phyloP scores from a whole-genome alignment of 441 rosid genomes.

The Capsella rubella region DNA sequence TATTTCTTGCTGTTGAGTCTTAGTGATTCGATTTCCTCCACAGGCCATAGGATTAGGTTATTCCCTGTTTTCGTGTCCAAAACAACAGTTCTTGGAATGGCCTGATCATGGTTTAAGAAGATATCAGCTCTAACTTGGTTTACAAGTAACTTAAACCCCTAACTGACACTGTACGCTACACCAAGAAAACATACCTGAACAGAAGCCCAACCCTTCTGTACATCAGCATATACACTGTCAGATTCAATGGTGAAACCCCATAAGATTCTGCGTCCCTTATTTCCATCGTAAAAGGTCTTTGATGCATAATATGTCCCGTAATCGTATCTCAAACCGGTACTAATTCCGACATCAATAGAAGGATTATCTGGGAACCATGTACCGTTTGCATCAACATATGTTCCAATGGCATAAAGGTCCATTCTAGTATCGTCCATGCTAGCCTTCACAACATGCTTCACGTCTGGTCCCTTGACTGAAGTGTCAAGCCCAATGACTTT shows the following conservation, averaged over 20 bases:
- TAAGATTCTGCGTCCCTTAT: conserved; percentile 65
- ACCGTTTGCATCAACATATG: conserved; percentile 58
- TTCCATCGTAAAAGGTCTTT: conserved; percentile 85
- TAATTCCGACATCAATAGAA: conserved; percentile 72
- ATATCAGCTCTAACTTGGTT: not conserved
- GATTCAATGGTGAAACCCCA: conserved; percentile 94
- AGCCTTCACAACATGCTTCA: conserved; percentile 81
- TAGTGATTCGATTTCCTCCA: conserved; percentile 73
- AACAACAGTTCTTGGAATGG: conserved; percentile 73
- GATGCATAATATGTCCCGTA: conserved; percentile 90
- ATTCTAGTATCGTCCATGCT: conserved; percentile 80
- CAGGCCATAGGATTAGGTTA: conserved; percentile 88
- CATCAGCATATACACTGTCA: conserved; percentile 75
- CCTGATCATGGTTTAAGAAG: conserved; percentile 42
- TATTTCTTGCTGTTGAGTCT: conserved; percentile 60
- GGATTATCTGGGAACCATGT: conserved; percentile 81
- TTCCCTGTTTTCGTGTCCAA: conserved; percentile 70
- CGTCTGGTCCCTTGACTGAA: conserved; percentile 62
- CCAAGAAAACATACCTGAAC: conserved; percentile 60
- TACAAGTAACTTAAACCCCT: conserved; percentile 2
- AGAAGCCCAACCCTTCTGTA: conserved; percentile 94
- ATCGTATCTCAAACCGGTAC: conserved; percentile 73
- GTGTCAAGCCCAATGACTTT: conserved; percentile 67
- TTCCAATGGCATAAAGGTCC: conserved; percentile 85
- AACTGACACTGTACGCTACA: not conserved